Conservation (phyloP, 1,139 yeast species). For the Geotrichum reessii region DNA sequence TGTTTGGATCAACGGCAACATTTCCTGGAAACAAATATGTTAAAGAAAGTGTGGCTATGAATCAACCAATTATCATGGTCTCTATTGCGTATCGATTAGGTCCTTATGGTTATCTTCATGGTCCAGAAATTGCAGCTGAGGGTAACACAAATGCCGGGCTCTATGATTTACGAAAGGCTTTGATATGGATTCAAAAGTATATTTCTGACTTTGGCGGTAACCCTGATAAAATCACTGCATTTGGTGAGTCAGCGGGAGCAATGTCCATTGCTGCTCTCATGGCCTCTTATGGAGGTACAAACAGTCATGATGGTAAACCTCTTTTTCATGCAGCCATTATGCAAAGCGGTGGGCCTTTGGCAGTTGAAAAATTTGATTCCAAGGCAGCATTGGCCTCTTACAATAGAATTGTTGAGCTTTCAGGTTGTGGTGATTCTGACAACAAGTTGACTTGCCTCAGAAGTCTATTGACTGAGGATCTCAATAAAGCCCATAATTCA, state of each 20-base stretch:
- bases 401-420: constrained; percentile 11
- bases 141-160: constrained; percentile 34
- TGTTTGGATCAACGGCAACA: constrained; percentile 24
- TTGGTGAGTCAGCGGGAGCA: constrained; percentile 40
- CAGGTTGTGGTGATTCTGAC: constrained; percentile 21
- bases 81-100: constrained; percentile 31
- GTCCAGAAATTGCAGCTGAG: constrained; percentile 25
- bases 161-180: constrained; percentile 35
- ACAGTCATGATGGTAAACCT: constrained; percentile 22
- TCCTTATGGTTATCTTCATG: constrained; percentile 35
- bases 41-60: constrained; percentile 10
- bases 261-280: constrained; percentile 32
- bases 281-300: constrained; percentile 26
- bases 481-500: background rate
- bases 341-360: constrained; percentile 14
- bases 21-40: constrained; percentile 12
- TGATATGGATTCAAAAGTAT: constrained; percentile 36
- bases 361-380: background rate
- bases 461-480: constrained; percentile 1
- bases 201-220: constrained; percentile 38
- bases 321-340: constrained; percentile 32
- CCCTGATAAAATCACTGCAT: constrained; percentile 32
- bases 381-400: constrained; percentile 12
- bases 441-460: constrained; percentile 20
- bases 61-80: constrained; percentile 18